Conservation (phyloP, 331 rosid genomes). For the Rhamnella rubrinervis region DNA sequence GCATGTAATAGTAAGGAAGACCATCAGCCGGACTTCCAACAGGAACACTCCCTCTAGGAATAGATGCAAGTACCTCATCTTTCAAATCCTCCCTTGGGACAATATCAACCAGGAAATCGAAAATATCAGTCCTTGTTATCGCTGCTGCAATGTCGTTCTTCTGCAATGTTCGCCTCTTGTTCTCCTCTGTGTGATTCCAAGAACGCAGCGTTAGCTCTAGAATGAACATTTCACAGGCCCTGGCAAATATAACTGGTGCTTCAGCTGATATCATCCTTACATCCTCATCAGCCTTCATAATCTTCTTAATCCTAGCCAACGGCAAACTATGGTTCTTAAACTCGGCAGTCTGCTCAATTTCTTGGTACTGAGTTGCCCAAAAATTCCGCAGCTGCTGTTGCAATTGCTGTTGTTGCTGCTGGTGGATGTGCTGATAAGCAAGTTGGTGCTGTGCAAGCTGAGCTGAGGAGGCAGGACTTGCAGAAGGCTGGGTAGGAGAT, state of each 20-base stretch:
- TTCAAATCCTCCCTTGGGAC: conserved; percentile 54
- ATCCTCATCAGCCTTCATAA: conserved; percentile 67
- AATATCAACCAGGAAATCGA: conserved; percentile 60
- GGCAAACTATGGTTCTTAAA: conserved; percentile 52
- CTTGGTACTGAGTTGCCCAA: conserved; percentile 41
- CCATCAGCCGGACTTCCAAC: conserved; percentile 35
- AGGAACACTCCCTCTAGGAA: conserved; percentile 37
- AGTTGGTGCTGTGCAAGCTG: conserved; percentile 37
- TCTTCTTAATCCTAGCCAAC: conserved; percentile 60
- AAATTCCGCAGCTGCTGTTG: conserved; percentile 41
- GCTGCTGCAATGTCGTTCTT: conserved; percentile 65
- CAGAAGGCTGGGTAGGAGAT: conserved; percentile 24
- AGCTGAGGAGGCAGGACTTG: conserved; percentile 37
- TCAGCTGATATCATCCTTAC: conserved; percentile 67
- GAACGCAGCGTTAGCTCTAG: conserved; percentile 62
- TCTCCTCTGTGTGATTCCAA: conserved; percentile 55
- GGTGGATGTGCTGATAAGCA: conserved; percentile 43
- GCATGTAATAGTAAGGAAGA: conserved; percentile 53
- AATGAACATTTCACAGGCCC: conserved; percentile 80
- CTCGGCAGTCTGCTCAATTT: conserved; percentile 34
- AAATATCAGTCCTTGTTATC: conserved; percentile 55
- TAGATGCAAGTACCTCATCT: conserved; percentile 40
- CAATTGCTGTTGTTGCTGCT: conserved; percentile 44
- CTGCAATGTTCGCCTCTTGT: conserved; percentile 55
- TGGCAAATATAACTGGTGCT: conserved; percentile 57